Percentiles rank a stretch among this genome's conserved stretches.
Evolutionary conservation across 2,329 filamentous ascomycete genomes (phyloP).

Genomic region (Lasiodiplodia theobromae): DNA sequence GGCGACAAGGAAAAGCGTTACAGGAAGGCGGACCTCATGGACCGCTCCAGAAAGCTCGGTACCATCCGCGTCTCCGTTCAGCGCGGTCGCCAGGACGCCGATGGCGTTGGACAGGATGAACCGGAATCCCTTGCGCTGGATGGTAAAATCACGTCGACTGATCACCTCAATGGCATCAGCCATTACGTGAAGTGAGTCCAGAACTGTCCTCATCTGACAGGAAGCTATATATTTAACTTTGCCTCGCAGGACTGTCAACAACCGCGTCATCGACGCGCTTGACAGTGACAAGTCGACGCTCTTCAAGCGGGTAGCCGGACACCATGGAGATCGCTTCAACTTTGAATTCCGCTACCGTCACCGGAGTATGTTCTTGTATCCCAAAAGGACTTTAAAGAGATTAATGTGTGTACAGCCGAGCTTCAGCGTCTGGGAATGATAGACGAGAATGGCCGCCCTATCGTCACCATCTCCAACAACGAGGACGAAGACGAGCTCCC

Average conservation of each 20-base stretch:
- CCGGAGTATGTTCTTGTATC: not conserved
- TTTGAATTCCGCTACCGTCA: slow-evolving; percentile 25
- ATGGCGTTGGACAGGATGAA: not conserved
- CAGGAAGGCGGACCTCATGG: not conserved
- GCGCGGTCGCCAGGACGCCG: slow-evolving; percentile 14
- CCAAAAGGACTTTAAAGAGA: no score
- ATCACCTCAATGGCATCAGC: not conserved
- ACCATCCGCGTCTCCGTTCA: slow-evolving; percentile 18
- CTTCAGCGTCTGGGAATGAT: slow-evolving; percentile 17
- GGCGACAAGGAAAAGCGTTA: not conserved
- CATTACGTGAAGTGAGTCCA: slow-evolving; percentile 16
- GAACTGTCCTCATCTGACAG: not conserved
- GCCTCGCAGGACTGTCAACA: not conserved
- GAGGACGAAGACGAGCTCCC: not conserved
- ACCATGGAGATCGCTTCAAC: slow-evolving; percentile 5
- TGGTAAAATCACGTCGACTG: not conserved
- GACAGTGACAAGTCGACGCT: not conserved
- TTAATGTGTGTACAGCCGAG: slow-evolving; percentile 3
- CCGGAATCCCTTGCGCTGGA: not conserved
- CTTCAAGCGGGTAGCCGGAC: slow-evolving; percentile 5
- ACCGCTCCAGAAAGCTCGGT: not conserved
- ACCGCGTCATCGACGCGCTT: not conserved
- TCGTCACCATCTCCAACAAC: not conserved
- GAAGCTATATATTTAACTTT: not conserved
- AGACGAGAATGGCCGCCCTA: not conserved